Percentiles rank a stretch among this genome's conserved stretches.
Conservation (phyloP, 2,329 filamentous ascomycete species). For the Cytospora mali region DNA sequence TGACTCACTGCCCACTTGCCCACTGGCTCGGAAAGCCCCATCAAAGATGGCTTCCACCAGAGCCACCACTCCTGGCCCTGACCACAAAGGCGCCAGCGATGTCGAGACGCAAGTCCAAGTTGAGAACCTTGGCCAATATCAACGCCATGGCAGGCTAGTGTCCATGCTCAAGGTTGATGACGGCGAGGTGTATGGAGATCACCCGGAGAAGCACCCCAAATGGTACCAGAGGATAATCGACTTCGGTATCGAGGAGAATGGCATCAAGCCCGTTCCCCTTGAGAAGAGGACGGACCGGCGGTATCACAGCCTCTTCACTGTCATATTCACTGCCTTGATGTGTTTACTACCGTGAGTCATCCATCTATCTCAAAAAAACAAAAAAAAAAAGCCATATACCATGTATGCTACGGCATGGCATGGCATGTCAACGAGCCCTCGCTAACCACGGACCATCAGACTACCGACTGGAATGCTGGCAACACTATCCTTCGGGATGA, state of each 20-base stretch:
- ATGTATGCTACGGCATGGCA: no score
- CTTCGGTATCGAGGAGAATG: slow-evolving; percentile 54
- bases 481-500: slow-evolving; percentile 55
- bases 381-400: background rate
- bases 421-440: no score
- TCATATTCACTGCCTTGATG: slow-evolving; percentile 61
- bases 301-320: slow-evolving; percentile 60
- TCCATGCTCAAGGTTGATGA: slow-evolving; percentile 36
- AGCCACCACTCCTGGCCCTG: background rate
- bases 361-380: background rate
- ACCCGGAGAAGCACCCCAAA: slow-evolving; percentile 36
- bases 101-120: slow-evolving; percentile 29
- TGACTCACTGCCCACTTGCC: background rate
- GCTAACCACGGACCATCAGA: slow-evolving; percentile 35
- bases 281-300: slow-evolving; percentile 56
- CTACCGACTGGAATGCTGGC: slow-evolving; percentile 62
- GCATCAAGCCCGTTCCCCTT: slow-evolving; percentile 58
- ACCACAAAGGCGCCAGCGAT: slow-evolving; percentile 20
- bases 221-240: slow-evolving; percentile 49
- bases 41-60: slow-evolving; percentile 15
- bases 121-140: slow-evolving; percentile 15
- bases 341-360: slow-evolving; percentile 58
- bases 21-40: background rate
- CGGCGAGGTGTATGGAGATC: slow-evolving; percentile 38
- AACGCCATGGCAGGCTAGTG: slow-evolving; percentile 30